phyloP scores from a whole-genome alignment of 1,139 yeast genomes.

The Protomyces lactucae-debilis region DNA sequence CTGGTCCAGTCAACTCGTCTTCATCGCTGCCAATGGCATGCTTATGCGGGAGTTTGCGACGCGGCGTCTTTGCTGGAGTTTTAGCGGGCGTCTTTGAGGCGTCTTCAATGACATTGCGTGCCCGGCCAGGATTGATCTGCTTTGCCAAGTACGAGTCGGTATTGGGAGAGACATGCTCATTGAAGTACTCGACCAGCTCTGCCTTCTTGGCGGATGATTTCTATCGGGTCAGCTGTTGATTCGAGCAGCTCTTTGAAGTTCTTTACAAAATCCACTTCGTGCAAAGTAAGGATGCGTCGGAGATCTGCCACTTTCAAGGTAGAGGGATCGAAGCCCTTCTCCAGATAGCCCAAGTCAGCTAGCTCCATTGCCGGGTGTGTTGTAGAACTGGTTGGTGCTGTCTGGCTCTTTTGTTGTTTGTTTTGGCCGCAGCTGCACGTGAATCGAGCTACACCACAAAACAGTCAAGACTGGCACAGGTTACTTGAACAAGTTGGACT shows the following conservation, averaged over 20 bases:
- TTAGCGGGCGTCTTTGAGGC: conserved; percentile 6
- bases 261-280: conserved; percentile 47
- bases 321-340: conserved; percentile 57
- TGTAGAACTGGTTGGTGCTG: background rate
- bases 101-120: conserved; percentile 13
- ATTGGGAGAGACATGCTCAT: conserved; percentile 46
- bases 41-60: background rate
- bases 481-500: no score
- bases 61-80: background rate
- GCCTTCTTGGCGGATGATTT: conserved; percentile 61
- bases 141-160: conserved; percentile 40
- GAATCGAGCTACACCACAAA: no score
- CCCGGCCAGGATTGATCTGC: conserved; percentile 1
- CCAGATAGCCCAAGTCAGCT: conserved; percentile 17
- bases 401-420: background rate
- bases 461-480: no score
- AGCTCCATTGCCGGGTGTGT: background rate
- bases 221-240: background rate
- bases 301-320: conserved; percentile 59
- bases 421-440: background rate
- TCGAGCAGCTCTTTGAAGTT: background rate
- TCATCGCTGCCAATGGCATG: background rate
- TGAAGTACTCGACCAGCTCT: conserved; percentile 53
- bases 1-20: background rate
- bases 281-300: conserved; percentile 55